Base-by-base conservation (phyloP, 305 asterid species). In the Fraxinus nigra region DNA sequence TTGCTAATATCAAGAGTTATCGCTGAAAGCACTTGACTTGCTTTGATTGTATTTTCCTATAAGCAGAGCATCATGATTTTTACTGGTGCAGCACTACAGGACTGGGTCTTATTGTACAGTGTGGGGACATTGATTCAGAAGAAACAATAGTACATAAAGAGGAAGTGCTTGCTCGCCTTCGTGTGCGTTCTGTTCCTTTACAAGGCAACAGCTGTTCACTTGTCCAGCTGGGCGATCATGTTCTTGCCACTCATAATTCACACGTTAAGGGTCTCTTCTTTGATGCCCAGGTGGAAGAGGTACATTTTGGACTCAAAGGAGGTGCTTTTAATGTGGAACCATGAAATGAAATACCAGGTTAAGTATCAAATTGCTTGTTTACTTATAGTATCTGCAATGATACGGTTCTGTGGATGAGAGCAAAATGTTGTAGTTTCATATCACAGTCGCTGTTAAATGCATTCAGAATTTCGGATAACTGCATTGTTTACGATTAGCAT, bases 211-310 rank as follows among this genome's bases (percentile, higher is more conserved):
- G 87, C 69, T 92, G 94, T 85, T 76, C 85, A 20, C 87, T 81
- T 63, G 78, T 92, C 65, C 82, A 78, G 75, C 85, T 81, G 84
- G 94, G 91, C 0, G 86, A 89, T 7, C 88, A 30, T 30, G 90
- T 92, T 84, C 94, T 92, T 82, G 96, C 94, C 78, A 84, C 89
- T 81, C 75, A 56, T 63, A 85, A 82, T 77, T 69, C 86, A 46
- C 83, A 48, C 20, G 81, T n/a, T 75, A 77, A 83, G 84, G 81
- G 81, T 73, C 82, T 84, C 69, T 90, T 87, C 82, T 88, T 79
- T 79, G 94, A 92, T 56, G 95, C 95, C 34, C 85, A 35, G 80
- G 90, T 90, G 82, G 92, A 89, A 82, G 77, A 92, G 94, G 96
- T 92, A 87, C 72, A 16, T 54, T 32, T 82, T 48, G 48, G 75